phyloP scores from a whole-genome alignment of 2,329 filamentous ascomycete genomes.

The Phaeomoniella chlamydospora region DNA sequence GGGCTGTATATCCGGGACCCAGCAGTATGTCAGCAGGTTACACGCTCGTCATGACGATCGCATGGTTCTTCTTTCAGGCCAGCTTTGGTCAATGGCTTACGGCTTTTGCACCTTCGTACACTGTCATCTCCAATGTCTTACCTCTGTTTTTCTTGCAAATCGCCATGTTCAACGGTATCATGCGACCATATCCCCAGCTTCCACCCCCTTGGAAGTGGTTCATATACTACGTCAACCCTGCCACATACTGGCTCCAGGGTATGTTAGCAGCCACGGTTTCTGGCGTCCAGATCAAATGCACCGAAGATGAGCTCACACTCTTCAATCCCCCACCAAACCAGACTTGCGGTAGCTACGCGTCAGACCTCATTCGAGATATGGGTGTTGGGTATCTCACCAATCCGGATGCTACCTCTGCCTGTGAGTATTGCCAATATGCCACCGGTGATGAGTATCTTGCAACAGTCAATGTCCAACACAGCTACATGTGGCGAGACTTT shows the following conservation, averaged over 20 bases:
- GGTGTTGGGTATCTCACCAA: constrained; percentile 50
- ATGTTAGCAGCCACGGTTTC: constrained; percentile 50
- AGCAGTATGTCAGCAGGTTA: constrained; percentile 56
- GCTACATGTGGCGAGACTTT: constrained; percentile 58
- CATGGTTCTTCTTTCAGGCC: constrained; percentile 63
- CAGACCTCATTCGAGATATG: constrained; percentile 18
- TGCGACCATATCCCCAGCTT: constrained; percentile 51
- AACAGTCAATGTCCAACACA: constrained; percentile 37
- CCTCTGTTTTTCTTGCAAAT: constrained; percentile 76
- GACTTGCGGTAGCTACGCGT: constrained; percentile 54
- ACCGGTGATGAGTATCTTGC: constrained; percentile 53
- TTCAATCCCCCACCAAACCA: constrained; percentile 52
- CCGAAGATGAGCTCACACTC: constrained; percentile 40
- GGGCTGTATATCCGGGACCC: constrained; percentile 53
- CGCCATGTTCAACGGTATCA: constrained; percentile 61
- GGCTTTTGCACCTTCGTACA: constrained; percentile 66
- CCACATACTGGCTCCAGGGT: constrained; percentile 59
- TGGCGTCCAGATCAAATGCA: constrained; percentile 35
- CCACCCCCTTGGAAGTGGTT: constrained; percentile 61
- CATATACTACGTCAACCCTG: constrained; percentile 46
- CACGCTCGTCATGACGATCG: constrained; percentile 61
- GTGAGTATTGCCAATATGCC: constrained; percentile 56
- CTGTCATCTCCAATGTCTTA: constrained; percentile 57
- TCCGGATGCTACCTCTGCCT: constrained; percentile 39
- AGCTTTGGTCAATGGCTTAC: constrained; percentile 77